Evolutionary conservation across 805 yeast genomes (phyloP), one percentile per base, ranked within the genome.

Genomic region (Metschnikowia gelsemii): DNA sequence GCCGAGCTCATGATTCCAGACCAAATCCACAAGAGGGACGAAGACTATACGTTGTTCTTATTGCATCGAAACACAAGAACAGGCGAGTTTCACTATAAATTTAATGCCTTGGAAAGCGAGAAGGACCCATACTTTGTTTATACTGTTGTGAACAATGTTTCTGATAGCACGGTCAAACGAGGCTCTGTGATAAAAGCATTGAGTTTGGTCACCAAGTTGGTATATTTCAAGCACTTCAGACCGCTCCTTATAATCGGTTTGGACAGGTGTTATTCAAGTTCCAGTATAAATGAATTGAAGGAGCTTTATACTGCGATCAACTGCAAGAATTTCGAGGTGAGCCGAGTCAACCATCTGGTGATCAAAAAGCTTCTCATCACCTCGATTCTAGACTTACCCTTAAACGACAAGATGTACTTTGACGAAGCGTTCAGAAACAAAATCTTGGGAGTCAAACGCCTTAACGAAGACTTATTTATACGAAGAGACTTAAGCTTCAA

Each of bases 1-100:
- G 77, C 83, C 2, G 83, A 76, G 52, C 54, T 81, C 28, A 74
- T 82, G 78, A 66, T 83, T 7, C 85, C 87, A 0, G 78, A 77
- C 47, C 83, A 78, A 52, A 67, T 78, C 34, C 82, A 82, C 49
- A 68, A 73, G 32, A 63, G 76, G 32, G 70, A 63, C n/a, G 80
- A 79, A 42, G 83, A 81, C 54, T 79, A 68, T 49, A 80, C 87
- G 0, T 55, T 75, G 6, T 75, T 81, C 47, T 68, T 81, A 12
- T 56, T 83, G 8, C 80, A 72, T 57, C 59, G 64, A 57, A 73
- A 66, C 44, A 62, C 58, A 12, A 48, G 56, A 17, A 63, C 67
- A 1, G 69, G 69, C 3, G 63, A 63, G 41, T 68, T 67, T 50
- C 73, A 66, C 51, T 70, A 68, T 51, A 46, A 59, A 14, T 62